phyloP scores from a whole-genome alignment of 1,139 yeast species.

The Saccharomyces hybrid region DNA sequence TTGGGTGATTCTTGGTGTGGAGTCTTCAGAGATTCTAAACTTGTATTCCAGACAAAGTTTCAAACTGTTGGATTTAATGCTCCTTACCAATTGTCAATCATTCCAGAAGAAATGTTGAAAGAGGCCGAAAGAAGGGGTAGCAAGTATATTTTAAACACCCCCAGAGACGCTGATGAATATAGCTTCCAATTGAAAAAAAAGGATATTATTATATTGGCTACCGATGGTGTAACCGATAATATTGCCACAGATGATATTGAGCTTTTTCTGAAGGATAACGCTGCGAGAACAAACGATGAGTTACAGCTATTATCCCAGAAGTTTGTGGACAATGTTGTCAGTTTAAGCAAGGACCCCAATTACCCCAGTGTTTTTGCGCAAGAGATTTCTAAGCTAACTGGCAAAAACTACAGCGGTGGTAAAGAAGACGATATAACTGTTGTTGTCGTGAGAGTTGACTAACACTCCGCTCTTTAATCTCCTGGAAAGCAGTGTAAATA shows the following conservation, averaged over 20 bases:
- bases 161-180: conserved; percentile 40
- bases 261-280: conserved; percentile 44
- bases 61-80: conserved; percentile 89
- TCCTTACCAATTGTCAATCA: conserved; percentile 82
- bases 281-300: conserved; percentile 29
- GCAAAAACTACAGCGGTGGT: conserved; percentile 75
- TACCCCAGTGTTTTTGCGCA: conserved; percentile 85
- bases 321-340: conserved; percentile 61
- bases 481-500: not conserved
- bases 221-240: conserved; percentile 93
- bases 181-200: conserved; percentile 45
- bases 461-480: conserved; percentile 3
- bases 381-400: conserved; percentile 60
- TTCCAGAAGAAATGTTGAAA: conserved; percentile 54
- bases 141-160: conserved; percentile 50
- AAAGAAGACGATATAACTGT: conserved; percentile 92
- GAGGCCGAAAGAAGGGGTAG: conserved; percentile 52
- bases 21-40: conserved; percentile 57
- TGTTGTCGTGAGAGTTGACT: conserved; percentile 55
- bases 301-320: conserved; percentile 41
- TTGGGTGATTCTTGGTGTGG: conserved; percentile 96
- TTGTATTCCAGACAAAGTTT: conserved; percentile 60
- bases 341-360: conserved; percentile 60
- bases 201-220: conserved; percentile 76
- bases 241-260: conserved; percentile 68